Evolutionary conservation across 805 yeast species (phyloP), one percentile per base, ranked within the genome.

Genomic region (Candida palmyrensis): DNA sequence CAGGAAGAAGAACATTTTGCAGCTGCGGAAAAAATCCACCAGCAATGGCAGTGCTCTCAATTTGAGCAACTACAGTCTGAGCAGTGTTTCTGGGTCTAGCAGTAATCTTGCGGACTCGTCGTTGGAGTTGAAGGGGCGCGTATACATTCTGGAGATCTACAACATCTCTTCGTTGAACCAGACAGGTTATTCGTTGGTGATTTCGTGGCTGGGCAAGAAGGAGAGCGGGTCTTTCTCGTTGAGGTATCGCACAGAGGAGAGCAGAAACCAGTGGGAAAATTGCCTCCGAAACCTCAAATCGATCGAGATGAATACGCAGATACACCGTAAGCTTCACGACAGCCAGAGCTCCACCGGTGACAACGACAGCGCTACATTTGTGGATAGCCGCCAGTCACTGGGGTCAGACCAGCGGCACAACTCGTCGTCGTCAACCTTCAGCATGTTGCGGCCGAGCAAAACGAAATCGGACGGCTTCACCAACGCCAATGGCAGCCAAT

Each of bases 151-250:
- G 41, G 86, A 83, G 47, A 64, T 66, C 38, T 66, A 63, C 45
- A 66, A 63, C 42, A 61, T 66, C 14, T 49, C 60, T 3, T 48
- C 62, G 6, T 55, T 67, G 2, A 55, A 59, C 39, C 43, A 29
- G 43, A 53, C 42, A 57, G 79, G 80, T 5, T 77, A 79, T 49
- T 72, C 75, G 10, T 60, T 82, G 43, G 73, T 80, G 23, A 72
- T 82, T 8, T 73, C 84, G 11, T 84, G 92, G 92, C 76, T 79
- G n/a, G 92, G 95, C 6, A 77, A 81, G 33, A 79, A 77, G 47
- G 97, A 89, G 43, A 79, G 84, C 18, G 96, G 96, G 10, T 77
- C 85, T 13, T 88, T 92, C 46, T 75, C 87, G 12, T 70, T 92
- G 51, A 73, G 85, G 36, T 87, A 87, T 57, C 73, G 82, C 40